Base-by-base conservation (phyloP, 352 stramenopile genomes). In the Pythium coloratum region DNA sequence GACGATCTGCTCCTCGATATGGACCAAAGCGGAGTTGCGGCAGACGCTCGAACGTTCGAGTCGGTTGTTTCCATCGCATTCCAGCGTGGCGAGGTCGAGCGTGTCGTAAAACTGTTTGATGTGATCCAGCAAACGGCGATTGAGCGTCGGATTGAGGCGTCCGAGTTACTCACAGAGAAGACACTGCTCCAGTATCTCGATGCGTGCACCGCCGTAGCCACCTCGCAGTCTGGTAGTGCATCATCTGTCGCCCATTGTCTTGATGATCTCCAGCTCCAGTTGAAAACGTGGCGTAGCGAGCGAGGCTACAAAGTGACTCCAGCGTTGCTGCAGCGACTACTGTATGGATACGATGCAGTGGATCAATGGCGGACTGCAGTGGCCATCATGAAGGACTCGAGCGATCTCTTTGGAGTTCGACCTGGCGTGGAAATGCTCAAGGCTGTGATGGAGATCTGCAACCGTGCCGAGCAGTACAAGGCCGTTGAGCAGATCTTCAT, bases 361-460 rank as follows among this genome's bases (percentile, higher is more conserved):
- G 78, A 70, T 0, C 66, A 82, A 53, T 91, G 81, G 85, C 76
- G 70, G 2, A 66, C 72, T 32, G 76, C 81, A 33, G 62, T 91
- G 12, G 60, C 70, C 9, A 61, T 90, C 24, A 53, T 91, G 18
- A 81, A 83, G 26, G 68, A 82, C 36, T 76, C 85, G 40, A 60
- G 76, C 6, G 33, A 60, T 1, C 30, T 58, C n/a, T 91, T 75
- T 58, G 81, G 82, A n/a, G 54, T 80, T 32, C 18, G 40, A 9
- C 83, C 83, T 4, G 83, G 66, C 24, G 79, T 84, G 18, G 50
- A 60, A 18, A 74, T 91, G 32, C 84, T 91, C 50, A 77, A 80
- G 49, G 64, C 65, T 12, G 77, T 82, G 6, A 90, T 94, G 83
- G 67, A 80, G 51, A 84, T 81, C 55, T 94, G 83, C 73, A 94